phyloP scores from a whole-genome alignment of 306 rosid species.

The Betula pendula region DNA sequence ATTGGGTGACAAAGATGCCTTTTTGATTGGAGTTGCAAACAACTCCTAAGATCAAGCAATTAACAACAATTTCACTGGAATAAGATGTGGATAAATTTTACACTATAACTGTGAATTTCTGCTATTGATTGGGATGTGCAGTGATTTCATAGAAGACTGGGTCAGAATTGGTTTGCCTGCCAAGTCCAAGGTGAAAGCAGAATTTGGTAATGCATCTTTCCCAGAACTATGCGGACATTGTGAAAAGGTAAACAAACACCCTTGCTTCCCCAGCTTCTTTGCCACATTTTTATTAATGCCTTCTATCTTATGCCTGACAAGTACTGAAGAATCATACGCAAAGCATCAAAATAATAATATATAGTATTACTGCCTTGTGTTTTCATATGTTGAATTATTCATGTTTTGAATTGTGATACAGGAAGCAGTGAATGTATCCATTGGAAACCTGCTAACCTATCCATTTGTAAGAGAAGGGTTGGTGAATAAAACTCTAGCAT shows the following conservation, averaged over 20 bases:
- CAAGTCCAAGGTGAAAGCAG: constrained; percentile 62
- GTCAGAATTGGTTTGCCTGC: constrained; percentile 75
- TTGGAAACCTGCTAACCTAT: constrained; percentile 85
- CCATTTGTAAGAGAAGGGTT: constrained; percentile 93
- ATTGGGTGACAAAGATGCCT: too few relatives aligned
- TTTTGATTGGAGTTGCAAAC: too few relatives aligned
- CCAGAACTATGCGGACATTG: constrained; percentile 64
- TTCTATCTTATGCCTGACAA: background rate
- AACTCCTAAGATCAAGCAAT: too few relatives aligned
- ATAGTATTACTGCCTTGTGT: too few relatives aligned
- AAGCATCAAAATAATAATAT: too few relatives aligned
- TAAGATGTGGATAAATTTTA: too few relatives aligned
- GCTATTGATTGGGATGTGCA: constrained; percentile 24
- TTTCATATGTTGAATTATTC: background rate
- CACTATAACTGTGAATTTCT: too few relatives aligned
- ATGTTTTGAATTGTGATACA: constrained; percentile 41
- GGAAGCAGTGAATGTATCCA: constrained; percentile 87
- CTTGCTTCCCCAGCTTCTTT: background rate
- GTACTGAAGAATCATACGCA: background rate
- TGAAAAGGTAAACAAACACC: constrained; percentile 60
- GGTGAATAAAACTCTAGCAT: constrained; percentile 73
- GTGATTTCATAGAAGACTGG: constrained; percentile 95
- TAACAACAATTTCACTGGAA: too few relatives aligned
- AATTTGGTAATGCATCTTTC: constrained; percentile 34
- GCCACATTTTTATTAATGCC: background rate